phyloP scores from a whole-genome alignment of 129 eudicot species.

The Artemisia argyi region DNA sequence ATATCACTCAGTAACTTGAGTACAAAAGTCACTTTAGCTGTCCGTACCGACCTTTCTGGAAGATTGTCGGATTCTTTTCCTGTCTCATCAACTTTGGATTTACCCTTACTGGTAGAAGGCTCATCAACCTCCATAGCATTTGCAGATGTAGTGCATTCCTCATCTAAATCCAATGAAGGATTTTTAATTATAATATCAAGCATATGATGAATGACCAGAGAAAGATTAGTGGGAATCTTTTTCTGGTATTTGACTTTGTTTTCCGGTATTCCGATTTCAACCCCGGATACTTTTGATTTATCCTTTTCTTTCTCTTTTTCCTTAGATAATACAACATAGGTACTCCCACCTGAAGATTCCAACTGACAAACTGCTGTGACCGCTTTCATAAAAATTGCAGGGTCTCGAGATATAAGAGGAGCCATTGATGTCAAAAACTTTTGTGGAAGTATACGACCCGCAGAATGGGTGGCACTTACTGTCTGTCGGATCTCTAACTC shows the following conservation, averaged over 20 bases:
- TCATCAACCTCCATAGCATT: constrained; percentile 6
- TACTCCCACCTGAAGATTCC: not conserved
- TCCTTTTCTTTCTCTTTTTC: constrained; percentile 1
- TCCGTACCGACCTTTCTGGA: not conserved
- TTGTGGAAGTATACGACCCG: not conserved
- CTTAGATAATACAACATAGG: not conserved
- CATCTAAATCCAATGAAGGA: not conserved
- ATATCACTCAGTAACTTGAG: constrained; percentile 3
- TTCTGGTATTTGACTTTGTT: not conserved
- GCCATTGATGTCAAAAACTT: not conserved
- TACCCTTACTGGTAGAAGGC: constrained; percentile 1
- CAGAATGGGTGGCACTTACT: not conserved
- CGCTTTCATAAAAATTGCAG: constrained; percentile 1
- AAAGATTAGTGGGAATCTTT: not conserved
- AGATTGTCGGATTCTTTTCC: not conserved
- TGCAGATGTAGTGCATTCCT: not conserved
- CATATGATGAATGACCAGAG: not conserved
- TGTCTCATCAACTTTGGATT: not conserved
- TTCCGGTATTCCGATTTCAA: constrained; percentile 1
- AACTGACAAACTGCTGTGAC: not conserved
- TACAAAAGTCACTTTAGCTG: not conserved
- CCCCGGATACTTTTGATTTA: not conserved
- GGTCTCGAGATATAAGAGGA: not conserved
- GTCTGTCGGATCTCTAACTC: constrained; percentile 3
- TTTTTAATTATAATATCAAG: not conserved